Percentiles rank a stretch among this genome's conserved stretches.
phyloP scores from a whole-genome alignment of 2,329 filamentous ascomycete species.

The Nemania serpens region DNA sequence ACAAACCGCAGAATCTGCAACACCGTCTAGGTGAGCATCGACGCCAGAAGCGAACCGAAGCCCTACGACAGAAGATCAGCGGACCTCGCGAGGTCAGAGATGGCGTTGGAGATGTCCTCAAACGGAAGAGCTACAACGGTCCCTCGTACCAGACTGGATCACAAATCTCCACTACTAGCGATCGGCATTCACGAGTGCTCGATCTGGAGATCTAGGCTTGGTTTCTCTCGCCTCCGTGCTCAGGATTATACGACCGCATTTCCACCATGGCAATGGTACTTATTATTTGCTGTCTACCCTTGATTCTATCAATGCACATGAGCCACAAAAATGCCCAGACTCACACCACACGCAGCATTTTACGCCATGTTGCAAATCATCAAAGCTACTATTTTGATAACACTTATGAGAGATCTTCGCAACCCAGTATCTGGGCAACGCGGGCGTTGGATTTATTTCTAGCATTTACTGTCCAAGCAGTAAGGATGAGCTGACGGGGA shows the following conservation, averaged over 20 bases:
- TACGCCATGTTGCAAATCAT: constrained; percentile 7
- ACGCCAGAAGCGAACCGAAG: constrained; percentile 62
- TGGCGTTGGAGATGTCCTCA: constrained; percentile 61
- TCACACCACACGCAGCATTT: constrained; percentile 3
- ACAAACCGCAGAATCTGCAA: constrained; percentile 56
- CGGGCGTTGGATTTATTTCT: constrained; percentile 12
- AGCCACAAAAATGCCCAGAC: constrained; percentile 25
- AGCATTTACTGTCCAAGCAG: constrained; percentile 9
- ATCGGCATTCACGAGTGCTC: constrained; percentile 5
- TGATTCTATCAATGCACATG: constrained; percentile 27
- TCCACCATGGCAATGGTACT: not conserved
- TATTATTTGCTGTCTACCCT: not conserved
- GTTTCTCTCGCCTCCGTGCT: not conserved
- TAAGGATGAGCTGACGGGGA: not conserved
- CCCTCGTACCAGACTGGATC: constrained; percentile 38
- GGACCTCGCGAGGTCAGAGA: constrained; percentile 62
- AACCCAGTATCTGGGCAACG: not conserved
- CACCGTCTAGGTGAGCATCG: constrained; percentile 61
- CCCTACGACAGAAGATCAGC: constrained; percentile 64
- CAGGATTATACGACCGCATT: not conserved
- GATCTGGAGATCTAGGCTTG: constrained; percentile 1
- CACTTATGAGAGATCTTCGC: constrained; percentile 6
- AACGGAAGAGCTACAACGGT: constrained; percentile 48
- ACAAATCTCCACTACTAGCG: not conserved
- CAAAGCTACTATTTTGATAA: constrained; percentile 5